These are phyloP conservation scores for Populus tremula DNA, from an alignment of 345 rosid species.

Conservation along the genomic window DNA sequence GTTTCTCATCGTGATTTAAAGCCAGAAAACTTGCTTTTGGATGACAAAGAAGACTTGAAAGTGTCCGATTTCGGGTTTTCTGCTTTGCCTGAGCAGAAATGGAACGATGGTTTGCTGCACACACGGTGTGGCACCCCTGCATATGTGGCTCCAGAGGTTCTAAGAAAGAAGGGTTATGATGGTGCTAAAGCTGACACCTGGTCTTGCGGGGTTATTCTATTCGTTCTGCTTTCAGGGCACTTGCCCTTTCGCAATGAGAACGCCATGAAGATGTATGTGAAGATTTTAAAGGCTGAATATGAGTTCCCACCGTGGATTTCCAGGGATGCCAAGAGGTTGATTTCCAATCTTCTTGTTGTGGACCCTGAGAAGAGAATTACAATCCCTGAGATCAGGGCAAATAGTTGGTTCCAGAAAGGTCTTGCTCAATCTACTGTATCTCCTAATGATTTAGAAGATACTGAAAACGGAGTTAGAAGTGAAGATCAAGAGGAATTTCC, in stretches of 20 bases:
- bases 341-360: constrained; percentile 25
- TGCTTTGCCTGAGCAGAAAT: constrained; percentile 23
- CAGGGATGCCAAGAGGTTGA: constrained; percentile 11
- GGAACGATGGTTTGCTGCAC: constrained; percentile 28
- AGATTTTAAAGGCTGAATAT: constrained; percentile 30
- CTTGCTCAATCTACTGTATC: not conserved
- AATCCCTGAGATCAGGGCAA: constrained; percentile 14
- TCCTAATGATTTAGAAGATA: constrained; percentile 8
- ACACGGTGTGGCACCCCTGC: constrained; percentile 30
- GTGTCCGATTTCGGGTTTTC: constrained; percentile 32
- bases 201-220: constrained; percentile 28
- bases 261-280: constrained; percentile 29
- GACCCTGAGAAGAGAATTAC: constrained; percentile 18
- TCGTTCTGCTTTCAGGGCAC: constrained; percentile 24
- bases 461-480: not conserved
- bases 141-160: constrained; percentile 16
- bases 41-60: constrained; percentile 22
- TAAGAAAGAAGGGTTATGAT: constrained; percentile 25
- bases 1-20: constrained; percentile 30
- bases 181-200: constrained; percentile 22
- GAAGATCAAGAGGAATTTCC: not conserved
- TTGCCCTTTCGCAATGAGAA: constrained; percentile 23
- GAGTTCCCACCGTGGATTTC: constrained; percentile 27
- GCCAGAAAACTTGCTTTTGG: constrained; percentile 28
- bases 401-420: constrained; percentile 15